Evolutionary conservation across 257 asterid genomes (phyloP).

Genomic region (Fraxinus cuspidata): DNA sequence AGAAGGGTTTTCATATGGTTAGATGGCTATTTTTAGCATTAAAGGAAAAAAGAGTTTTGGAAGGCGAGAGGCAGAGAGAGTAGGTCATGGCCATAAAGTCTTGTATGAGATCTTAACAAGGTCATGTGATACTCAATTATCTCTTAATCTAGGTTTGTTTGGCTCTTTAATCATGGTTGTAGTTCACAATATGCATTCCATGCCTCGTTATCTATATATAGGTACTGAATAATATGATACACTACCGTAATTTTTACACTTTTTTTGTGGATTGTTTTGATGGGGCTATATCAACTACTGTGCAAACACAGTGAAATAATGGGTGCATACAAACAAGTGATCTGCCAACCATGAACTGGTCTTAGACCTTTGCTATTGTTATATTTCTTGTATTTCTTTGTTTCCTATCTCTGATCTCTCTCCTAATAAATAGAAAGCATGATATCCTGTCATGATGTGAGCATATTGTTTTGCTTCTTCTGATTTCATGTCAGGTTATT

Average conservation of each 20-base stretch:
- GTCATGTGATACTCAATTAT: no score
- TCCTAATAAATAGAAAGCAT: conserved; percentile 7
- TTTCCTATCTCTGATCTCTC: not conserved
- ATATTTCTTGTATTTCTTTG: not conserved
- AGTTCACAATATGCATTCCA: not conserved
- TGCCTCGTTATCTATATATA: not conserved
- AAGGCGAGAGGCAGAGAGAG: no score
- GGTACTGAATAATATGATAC: not conserved
- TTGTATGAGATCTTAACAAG: no score
- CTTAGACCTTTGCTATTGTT: not conserved
- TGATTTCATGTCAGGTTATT: conserved; percentile 63
- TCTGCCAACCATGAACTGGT: not conserved
- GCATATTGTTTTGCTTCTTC: conserved; percentile 14
- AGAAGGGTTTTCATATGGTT: no score
- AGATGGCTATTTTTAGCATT: no score
- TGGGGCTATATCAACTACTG: not conserved
- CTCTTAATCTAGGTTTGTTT: not conserved
- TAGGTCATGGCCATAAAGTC: no score
- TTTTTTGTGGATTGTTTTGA: not conserved
- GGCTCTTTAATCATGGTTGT: not conserved
- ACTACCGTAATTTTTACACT: not conserved
- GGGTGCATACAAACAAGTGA: not conserved
- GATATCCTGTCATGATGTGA: conserved; percentile 7
- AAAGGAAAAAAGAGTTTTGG: no score
- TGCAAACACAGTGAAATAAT: not conserved